These are phyloP conservation scores for Cladosporium sp. DNA, from an alignment of 2,329 filamentous ascomycete species.

Conservation along the genomic window DNA sequence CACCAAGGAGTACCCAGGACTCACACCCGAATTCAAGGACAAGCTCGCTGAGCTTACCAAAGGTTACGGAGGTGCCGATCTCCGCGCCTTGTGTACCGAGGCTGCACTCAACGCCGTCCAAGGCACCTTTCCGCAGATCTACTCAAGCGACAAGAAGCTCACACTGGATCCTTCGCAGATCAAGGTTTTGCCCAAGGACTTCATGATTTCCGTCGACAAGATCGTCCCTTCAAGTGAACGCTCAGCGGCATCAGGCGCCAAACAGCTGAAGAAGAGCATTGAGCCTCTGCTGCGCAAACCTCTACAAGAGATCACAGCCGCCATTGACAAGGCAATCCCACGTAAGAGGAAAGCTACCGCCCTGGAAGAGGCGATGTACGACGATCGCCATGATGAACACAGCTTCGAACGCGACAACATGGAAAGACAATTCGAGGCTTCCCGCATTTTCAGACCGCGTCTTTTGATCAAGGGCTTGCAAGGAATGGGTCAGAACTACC, in stretches of 20 bases:
- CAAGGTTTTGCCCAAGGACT: constrained; percentile 84
- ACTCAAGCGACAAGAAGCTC: constrained; percentile 82
- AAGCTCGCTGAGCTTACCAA: constrained; percentile 84
- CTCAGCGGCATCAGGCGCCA: constrained; percentile 77
- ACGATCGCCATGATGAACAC: constrained; percentile 72
- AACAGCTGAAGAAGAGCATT: constrained; percentile 71
- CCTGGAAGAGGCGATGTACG: constrained; percentile 90
- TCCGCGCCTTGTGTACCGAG: constrained; percentile 91
- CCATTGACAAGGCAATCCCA: constrained; percentile 69
- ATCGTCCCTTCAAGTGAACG: constrained; percentile 93
- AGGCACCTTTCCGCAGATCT: constrained; percentile 93
- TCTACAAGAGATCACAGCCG: constrained; percentile 60
- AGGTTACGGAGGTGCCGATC: constrained; percentile 92
- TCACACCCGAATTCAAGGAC: constrained; percentile 73
- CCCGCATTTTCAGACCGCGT: constrained; percentile 81
- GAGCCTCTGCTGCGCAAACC: constrained; percentile 75
- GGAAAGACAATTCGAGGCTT: constrained; percentile 69
- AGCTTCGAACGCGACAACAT: constrained; percentile 81
- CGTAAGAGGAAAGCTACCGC: constrained; percentile 82
- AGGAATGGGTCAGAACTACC: constrained; percentile 92
- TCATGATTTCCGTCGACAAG: constrained; percentile 95
- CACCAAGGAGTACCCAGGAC: constrained; percentile 79
- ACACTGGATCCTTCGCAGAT: constrained; percentile 82
- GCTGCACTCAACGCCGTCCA: constrained; percentile 94
- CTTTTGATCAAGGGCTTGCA: constrained; percentile 74